These are phyloP conservation scores for Phragmites australis DNA, from an alignment of 176 grass and related monocot species.

Conservation along the genomic window DNA sequence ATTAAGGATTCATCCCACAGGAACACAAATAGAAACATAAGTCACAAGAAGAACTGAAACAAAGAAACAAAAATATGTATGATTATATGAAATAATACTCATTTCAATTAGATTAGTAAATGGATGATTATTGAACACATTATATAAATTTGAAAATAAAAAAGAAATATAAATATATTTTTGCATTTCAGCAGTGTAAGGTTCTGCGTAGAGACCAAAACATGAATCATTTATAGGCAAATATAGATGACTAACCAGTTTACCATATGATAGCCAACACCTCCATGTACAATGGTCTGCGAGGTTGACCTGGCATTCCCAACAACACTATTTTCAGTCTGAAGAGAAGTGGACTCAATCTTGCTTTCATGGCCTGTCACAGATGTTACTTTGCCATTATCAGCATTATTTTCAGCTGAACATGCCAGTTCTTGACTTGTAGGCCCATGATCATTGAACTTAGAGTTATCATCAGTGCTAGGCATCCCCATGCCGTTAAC, in stretches of 20 bases:
- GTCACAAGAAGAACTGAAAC: slow-evolving; percentile 13
- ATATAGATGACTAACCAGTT: slow-evolving; percentile 93
- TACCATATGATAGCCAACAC: slow-evolving; percentile 98
- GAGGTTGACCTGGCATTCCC: slow-evolving; percentile 49
- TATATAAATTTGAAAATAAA: slow-evolving; percentile 26
- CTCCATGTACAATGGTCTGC: slow-evolving; percentile 79
- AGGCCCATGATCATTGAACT: slow-evolving; percentile 45
- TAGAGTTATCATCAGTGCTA: slow-evolving; percentile 41
- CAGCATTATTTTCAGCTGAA: slow-evolving; percentile 50
- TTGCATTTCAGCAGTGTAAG: not conserved
- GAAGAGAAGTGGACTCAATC: slow-evolving; percentile 55
- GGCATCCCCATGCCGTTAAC: slow-evolving; percentile 69
- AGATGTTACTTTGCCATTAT: slow-evolving; percentile 57
- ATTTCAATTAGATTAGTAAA: not conserved
- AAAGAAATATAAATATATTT: not conserved
- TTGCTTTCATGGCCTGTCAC: slow-evolving; percentile 46
- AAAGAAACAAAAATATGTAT: slow-evolving; percentile 18
- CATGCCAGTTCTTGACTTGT: slow-evolving; percentile 45
- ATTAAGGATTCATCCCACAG: not conserved
- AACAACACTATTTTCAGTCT: slow-evolving; percentile 50
- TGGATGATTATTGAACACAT: slow-evolving; percentile 8
- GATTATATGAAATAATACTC: not conserved
- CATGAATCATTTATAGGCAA: slow-evolving; percentile 25
- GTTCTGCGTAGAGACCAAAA: slow-evolving; percentile 3
- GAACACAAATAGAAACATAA: not conserved